These are phyloP conservation scores for Cocos nucifera DNA, from an alignment of 176 grass and related monocot genomes.

Conservation along the genomic window DNA sequence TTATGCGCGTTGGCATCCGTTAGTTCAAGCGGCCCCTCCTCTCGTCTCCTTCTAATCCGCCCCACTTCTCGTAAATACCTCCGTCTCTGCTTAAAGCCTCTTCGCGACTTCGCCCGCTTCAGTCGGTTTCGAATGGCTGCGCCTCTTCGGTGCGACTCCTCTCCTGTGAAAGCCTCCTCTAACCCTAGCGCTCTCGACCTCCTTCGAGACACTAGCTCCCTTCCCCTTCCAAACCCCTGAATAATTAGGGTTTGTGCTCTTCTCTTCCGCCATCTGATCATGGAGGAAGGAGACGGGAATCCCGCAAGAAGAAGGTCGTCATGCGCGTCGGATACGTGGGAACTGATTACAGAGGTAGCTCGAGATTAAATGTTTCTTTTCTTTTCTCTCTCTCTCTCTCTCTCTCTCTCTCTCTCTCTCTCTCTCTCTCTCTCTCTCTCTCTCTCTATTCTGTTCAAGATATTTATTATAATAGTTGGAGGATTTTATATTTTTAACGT, in stretches of 20 bases:
- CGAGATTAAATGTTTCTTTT: not conserved
- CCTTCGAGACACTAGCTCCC: not conserved
- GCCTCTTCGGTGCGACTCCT: constrained; percentile 43
- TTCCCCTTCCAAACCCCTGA: constrained; percentile 15
- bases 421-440: too few species aligned
- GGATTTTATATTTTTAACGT: not conserved
- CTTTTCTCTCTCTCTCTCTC: too few species aligned
- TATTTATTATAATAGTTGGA: not conserved
- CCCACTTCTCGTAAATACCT: too few species aligned
- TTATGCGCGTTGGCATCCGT: too few species aligned
- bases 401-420: too few species aligned
- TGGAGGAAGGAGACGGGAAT: constrained; percentile 49
- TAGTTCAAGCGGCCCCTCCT: too few species aligned
- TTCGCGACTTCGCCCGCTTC: too few species aligned
- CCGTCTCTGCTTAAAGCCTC: too few species aligned
- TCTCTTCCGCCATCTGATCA: constrained; percentile 5
- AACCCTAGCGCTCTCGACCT: not conserved
- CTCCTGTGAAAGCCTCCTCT: constrained; percentile 16
- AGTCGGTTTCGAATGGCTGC: constrained; percentile 19
- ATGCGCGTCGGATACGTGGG: constrained; percentile 77
- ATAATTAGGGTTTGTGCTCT: constrained; percentile 17
- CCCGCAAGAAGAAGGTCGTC: constrained; percentile 86
- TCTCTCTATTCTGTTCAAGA: too few species aligned
- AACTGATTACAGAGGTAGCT: constrained; percentile 71
- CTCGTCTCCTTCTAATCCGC: too few species aligned